phyloP scores from a whole-genome alignment of 768 basidiomycete genomes.

The Lactifluus subvellereus region DNA sequence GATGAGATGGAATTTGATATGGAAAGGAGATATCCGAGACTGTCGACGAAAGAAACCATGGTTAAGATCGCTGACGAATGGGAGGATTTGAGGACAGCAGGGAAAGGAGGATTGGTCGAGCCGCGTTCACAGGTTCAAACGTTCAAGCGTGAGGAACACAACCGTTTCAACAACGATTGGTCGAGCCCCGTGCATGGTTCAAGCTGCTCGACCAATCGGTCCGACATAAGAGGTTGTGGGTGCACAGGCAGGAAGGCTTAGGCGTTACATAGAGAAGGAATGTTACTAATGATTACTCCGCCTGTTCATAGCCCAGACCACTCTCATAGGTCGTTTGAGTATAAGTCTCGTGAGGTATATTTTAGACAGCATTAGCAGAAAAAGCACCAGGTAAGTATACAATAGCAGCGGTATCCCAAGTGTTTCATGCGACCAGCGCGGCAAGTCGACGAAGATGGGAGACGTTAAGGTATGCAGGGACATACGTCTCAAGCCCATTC shows the following conservation, averaged over 20 bases:
- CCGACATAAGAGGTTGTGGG: background rate
- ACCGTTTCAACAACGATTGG: too few species aligned
- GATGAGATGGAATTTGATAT: too few species aligned
- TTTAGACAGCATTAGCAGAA: slow-evolving; percentile 13
- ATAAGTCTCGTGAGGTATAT: slow-evolving; percentile 15
- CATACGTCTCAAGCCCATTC: slow-evolving; percentile 92
- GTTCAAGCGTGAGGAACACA: too few species aligned
- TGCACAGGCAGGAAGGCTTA: background rate
- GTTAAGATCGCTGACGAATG: too few species aligned
- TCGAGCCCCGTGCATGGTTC: too few species aligned
- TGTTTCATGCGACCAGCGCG: slow-evolving; percentile 66
- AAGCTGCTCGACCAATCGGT: too few species aligned
- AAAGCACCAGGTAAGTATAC: slow-evolving; percentile 15
- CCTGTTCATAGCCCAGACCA: background rate
- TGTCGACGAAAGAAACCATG: too few species aligned
- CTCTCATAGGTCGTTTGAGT: background rate
- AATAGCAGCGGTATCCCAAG: slow-evolving; percentile 1
- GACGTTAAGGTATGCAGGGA: slow-evolving; percentile 86
- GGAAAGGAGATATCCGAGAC: too few species aligned
- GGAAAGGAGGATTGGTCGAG: too few species aligned
- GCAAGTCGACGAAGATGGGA: slow-evolving; percentile 84
- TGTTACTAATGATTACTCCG: background rate
- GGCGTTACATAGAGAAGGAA: background rate
- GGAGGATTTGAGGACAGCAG: too few species aligned
- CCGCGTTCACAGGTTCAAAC: too few species aligned